These are phyloP conservation scores for Delitschia confertaspora DNA, from an alignment of 495 filamentous ascomycete genomes.

Conservation along the genomic window DNA sequence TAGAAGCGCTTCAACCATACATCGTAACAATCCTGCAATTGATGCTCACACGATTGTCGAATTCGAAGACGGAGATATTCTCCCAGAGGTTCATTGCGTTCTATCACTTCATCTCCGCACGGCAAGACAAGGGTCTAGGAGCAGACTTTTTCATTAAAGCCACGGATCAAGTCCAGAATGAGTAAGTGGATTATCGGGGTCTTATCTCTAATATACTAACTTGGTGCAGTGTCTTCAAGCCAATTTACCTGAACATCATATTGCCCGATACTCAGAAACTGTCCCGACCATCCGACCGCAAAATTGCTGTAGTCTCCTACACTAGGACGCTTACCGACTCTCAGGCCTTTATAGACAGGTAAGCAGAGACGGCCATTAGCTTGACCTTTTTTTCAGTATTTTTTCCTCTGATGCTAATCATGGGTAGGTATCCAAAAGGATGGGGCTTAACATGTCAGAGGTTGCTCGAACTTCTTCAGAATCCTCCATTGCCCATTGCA, in stretches of 20 bases:
- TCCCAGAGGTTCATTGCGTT: slow-evolving; percentile 77
- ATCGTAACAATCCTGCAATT: slow-evolving; percentile 70
- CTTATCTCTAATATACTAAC: slow-evolving; percentile 4
- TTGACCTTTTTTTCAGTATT: background rate
- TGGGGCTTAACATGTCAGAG: slow-evolving; percentile 82
- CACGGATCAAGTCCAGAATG: slow-evolving; percentile 69
- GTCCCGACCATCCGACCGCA: slow-evolving; percentile 79
- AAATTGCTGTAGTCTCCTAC: slow-evolving; percentile 83
- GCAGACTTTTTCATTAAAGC: slow-evolving; percentile 80
- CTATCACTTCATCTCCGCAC: slow-evolving; percentile 81
- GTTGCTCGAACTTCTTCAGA: slow-evolving; percentile 77
- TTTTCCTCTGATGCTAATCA: background rate
- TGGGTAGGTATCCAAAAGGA: slow-evolving; percentile 55
- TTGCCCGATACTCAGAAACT: slow-evolving; percentile 81
- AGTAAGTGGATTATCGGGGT: slow-evolving; percentile 37
- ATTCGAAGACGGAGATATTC: slow-evolving; percentile 67
- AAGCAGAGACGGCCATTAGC: no score
- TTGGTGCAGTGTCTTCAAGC: slow-evolving; percentile 57
- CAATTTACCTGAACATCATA: slow-evolving; percentile 75
- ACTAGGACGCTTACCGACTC: slow-evolving; percentile 84
- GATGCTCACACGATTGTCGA: slow-evolving; percentile 73
- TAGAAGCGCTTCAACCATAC: slow-evolving; percentile 66
- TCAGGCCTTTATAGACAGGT: slow-evolving; percentile 61
- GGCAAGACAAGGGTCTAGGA: slow-evolving; percentile 65
- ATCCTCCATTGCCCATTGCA: slow-evolving; percentile 59